Conservation (phyloP, 768 basidiomycete species). For the Hypsizygus marmoreus region DNA sequence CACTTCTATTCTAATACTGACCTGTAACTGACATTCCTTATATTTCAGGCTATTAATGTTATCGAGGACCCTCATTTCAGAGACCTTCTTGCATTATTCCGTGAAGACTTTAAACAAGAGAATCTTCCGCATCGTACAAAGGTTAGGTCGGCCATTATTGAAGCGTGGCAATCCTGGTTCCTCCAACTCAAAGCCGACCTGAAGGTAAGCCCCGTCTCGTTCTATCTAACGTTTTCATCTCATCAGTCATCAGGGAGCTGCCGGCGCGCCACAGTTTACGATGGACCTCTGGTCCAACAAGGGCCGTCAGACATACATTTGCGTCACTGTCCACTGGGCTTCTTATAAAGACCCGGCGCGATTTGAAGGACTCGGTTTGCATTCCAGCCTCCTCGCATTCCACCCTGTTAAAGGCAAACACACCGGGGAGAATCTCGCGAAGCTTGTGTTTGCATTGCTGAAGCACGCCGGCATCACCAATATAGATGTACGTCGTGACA, state of each 20-base stretch:
- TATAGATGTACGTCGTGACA: conserved; percentile 1
- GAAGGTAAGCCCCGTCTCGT: conserved; percentile 18
- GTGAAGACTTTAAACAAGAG: conserved; percentile 20
- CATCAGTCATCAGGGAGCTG: conserved; percentile 7
- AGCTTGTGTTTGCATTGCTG: conserved; percentile 3
- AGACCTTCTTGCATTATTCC: conserved; percentile 23
- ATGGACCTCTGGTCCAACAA: conserved; percentile 20
- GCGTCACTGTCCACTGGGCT: conserved; percentile 21
- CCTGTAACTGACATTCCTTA: not conserved
- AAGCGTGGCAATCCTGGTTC: conserved; percentile 25
- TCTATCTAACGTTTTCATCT: too few species aligned
- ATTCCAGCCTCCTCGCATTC: conserved; percentile 15
- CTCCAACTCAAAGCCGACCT: conserved; percentile 21
- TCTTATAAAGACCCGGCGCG: not conserved
- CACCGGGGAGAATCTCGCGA: conserved; percentile 9
- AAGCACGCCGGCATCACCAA: too few species aligned
- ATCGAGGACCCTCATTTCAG: conserved; percentile 27
- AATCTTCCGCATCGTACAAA: conserved; percentile 28
- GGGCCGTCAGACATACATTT: conserved; percentile 8
- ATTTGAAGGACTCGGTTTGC: conserved; percentile 2
- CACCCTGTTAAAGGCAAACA: conserved; percentile 17
- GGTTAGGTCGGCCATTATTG: conserved; percentile 18
- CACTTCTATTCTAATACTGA: too few species aligned
- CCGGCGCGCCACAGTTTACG: conserved; percentile 13
- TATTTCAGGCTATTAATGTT: conserved; percentile 27